phyloP scores from a whole-genome alignment of 2,329 filamentous ascomycete genomes.

The Aspergillus sergii region DNA sequence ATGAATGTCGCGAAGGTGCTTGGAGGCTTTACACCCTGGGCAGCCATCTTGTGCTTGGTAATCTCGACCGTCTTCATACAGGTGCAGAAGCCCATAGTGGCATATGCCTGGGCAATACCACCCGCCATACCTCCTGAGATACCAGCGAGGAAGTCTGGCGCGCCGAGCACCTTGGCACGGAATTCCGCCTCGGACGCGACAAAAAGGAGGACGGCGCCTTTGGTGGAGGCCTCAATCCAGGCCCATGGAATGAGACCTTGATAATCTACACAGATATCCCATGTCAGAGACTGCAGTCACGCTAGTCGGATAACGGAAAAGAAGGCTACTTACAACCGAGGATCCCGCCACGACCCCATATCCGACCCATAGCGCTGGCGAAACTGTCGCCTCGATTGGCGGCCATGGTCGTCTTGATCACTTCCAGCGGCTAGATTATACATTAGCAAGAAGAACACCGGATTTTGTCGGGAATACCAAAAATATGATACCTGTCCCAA shows the following conservation, averaged over 20 bases:
- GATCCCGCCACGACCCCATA: constrained; percentile 92
- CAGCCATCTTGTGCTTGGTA: constrained; percentile 94
- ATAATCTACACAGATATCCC: constrained; percentile 68
- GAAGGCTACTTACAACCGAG: constrained; percentile 75
- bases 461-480: not conserved
- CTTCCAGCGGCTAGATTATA: constrained; percentile 77
- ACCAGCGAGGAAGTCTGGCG: constrained; percentile 82
- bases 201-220: constrained; percentile 98
- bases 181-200: constrained; percentile 98
- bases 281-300: constrained; percentile 19
- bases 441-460: not conserved
- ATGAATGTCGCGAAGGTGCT: constrained; percentile 94
- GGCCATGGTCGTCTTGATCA: constrained; percentile 99
- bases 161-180: constrained; percentile 81
- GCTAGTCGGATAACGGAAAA: constrained; percentile 13
- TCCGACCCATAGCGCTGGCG: constrained; percentile 74
- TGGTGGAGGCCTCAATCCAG: constrained; percentile 99
- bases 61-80: constrained; percentile 99
- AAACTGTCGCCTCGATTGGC: constrained; percentile 92
- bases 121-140: constrained; percentile 90
- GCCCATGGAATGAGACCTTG: constrained; percentile 99
- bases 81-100: constrained; percentile 99
- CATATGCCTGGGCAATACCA: constrained; percentile 96
- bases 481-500: constrained; percentile 61
- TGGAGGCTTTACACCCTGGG: constrained; percentile 78